Conservation (phyloP, 129 eudicot species). For the Tagetes erecta region DNA sequence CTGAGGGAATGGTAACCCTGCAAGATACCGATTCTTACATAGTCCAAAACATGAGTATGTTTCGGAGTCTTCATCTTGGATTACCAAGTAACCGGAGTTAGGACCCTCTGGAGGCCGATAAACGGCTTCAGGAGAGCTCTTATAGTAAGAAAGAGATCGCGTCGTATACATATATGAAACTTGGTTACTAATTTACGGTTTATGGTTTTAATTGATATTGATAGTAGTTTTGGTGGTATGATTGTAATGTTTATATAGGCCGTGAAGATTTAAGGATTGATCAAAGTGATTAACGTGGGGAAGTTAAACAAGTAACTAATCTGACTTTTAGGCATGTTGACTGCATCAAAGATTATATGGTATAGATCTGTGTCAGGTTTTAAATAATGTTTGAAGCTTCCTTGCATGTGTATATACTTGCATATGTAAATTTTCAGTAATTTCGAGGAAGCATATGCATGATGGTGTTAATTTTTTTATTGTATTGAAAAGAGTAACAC, state of each 20-base stretch:
- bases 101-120: constrained; percentile 65
- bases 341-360: constrained; percentile 16
- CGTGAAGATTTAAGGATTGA: background rate
- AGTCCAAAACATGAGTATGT: constrained; percentile 55
- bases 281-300: constrained; percentile 18
- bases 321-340: constrained; percentile 2
- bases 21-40: constrained; percentile 37
- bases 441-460: too few relatives aligned
- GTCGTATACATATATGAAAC: constrained; percentile 58
- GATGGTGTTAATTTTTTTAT: too few relatives aligned
- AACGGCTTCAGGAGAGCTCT: constrained; percentile 43
- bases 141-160: constrained; percentile 54
- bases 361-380: background rate
- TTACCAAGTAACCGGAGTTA: constrained; percentile 37
- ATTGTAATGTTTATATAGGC: background rate
- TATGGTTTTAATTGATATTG: background rate
- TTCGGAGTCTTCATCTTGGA: constrained; percentile 50
- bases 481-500: too few relatives aligned
- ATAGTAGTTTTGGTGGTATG: background rate
- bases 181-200: background rate
- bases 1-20: constrained; percentile 63
- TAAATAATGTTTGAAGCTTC: constrained; percentile 14
- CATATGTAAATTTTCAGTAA: too few relatives aligned
- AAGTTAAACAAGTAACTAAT: constrained; percentile 22
- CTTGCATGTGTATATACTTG: background rate